Evolutionary conservation across 176 grass and related monocot genomes (phyloP).

Genomic region (Pharus latifolius): DNA sequence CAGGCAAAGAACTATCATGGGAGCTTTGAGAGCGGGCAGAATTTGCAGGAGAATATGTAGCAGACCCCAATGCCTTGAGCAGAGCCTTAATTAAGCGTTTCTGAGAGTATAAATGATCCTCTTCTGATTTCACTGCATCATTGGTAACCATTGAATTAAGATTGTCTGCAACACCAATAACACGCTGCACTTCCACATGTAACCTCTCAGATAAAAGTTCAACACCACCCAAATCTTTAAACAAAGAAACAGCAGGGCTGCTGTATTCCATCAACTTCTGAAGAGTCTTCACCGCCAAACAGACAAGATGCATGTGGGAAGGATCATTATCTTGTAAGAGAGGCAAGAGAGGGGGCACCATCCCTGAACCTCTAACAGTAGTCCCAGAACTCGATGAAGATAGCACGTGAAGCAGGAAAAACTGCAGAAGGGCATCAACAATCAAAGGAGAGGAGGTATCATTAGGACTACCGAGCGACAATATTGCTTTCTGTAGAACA

Average conservation of each 20-base stretch:
- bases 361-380: conserved; percentile 75
- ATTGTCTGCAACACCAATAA: conserved; percentile 52
- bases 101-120: conserved; percentile 72
- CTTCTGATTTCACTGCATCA: conserved; percentile 62
- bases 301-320: conserved; percentile 77
- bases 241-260: conserved; percentile 80
- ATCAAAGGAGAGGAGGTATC: conserved; percentile 81
- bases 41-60: conserved; percentile 92
- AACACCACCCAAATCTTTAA: conserved; percentile 94
- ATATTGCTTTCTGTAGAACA: conserved; percentile 91
- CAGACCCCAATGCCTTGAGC: conserved; percentile 89
- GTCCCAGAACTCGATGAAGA: conserved; percentile 93
- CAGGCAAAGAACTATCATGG: conserved; percentile 70
- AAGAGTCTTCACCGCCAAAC: conserved; percentile 83
- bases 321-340: conserved; percentile 85
- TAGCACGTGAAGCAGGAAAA: conserved; percentile 97
- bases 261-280: conserved; percentile 98
- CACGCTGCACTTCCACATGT: conserved; percentile 77
- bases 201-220: conserved; percentile 77
- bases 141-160: conserved; percentile 37
- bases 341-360: conserved; percentile 81
- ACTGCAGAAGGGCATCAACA: conserved; percentile 96
- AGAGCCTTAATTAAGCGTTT: conserved; percentile 88
- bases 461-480: conserved; percentile 65
- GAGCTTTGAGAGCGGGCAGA: conserved; percentile 55